These are phyloP conservation scores for Aspergillus cavernicola DNA, from an alignment of 495 filamentous ascomycete genomes.

Conservation along the genomic window DNA sequence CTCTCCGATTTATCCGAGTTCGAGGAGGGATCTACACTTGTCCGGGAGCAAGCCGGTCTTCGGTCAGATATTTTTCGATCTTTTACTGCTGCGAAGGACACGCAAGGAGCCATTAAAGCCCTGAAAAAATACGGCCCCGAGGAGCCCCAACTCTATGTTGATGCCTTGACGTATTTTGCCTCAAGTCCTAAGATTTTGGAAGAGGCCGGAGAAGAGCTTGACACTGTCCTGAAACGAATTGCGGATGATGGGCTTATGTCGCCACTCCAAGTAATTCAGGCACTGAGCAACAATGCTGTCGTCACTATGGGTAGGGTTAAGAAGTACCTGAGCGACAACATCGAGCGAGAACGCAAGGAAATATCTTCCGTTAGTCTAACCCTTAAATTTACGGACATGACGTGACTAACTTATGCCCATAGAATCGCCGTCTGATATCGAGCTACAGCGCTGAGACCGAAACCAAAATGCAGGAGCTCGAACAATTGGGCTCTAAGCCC, in stretches of 20 bases:
- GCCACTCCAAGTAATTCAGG: constrained; percentile 93
- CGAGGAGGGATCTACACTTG: constrained; percentile 82
- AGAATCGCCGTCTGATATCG: constrained; percentile 78
- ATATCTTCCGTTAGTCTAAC: constrained; percentile 57
- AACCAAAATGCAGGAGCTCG: constrained; percentile 70
- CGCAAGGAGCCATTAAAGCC: constrained; percentile 81
- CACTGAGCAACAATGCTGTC: constrained; percentile 76
- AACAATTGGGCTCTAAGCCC: constrained; percentile 70
- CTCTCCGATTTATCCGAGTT: constrained; percentile 91
- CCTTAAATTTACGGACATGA: neutral
- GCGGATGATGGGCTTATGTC: constrained; percentile 90
- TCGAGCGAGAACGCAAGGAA: constrained; percentile 81
- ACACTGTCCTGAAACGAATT: constrained; percentile 77
- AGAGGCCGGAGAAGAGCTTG: constrained; percentile 80
- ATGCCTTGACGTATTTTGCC: constrained; percentile 90
- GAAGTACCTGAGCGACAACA: constrained; percentile 81
- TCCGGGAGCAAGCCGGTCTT: constrained; percentile 89
- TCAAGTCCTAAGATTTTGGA: constrained; percentile 75
- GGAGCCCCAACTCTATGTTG: constrained; percentile 89
- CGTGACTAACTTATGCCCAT: constrained; percentile 16
- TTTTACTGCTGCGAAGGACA: constrained; percentile 91
- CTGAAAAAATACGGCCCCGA: constrained; percentile 86
- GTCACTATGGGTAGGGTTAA: constrained; percentile 98
- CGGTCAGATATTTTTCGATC: constrained; percentile 95
- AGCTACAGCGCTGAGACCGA: constrained; percentile 86